phyloP scores from a whole-genome alignment of 805 yeast species.

The Candida nonsorbophila region DNA sequence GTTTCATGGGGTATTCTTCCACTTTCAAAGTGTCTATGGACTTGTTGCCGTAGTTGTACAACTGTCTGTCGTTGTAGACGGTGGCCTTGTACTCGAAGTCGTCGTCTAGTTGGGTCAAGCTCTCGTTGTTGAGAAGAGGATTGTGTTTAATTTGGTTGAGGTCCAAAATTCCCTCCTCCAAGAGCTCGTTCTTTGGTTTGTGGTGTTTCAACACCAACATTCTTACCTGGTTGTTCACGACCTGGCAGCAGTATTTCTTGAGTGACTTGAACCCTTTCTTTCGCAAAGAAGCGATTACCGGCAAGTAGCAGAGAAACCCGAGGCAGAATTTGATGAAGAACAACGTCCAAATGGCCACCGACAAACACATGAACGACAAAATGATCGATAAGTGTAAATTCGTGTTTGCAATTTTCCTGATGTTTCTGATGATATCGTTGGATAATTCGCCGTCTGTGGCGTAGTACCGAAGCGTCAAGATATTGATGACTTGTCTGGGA shows the following conservation, averaged over 20 bases:
- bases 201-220: slow-evolving; percentile 41
- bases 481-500: slow-evolving; percentile 83
- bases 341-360: slow-evolving; percentile 68
- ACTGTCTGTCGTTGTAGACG: not conserved
- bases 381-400: slow-evolving; percentile 67
- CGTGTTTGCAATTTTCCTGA: slow-evolving; percentile 53
- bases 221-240: slow-evolving; percentile 55
- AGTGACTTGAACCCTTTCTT: slow-evolving; percentile 36
- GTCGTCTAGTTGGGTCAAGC: slow-evolving; percentile 4
- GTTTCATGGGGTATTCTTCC: too few species aligned
- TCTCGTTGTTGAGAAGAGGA: slow-evolving; percentile 19
- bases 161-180: slow-evolving; percentile 24
- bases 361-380: slow-evolving; percentile 67
- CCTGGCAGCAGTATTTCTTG: slow-evolving; percentile 56
- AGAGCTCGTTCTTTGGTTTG: slow-evolving; percentile 27
- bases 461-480: slow-evolving; percentile 56
- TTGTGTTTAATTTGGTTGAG: slow-evolving; percentile 17
- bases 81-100: slow-evolving; percentile 6
- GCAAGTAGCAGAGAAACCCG: slow-evolving; percentile 50
- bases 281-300: slow-evolving; percentile 43
- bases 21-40: too few species aligned
- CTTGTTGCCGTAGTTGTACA: not conserved
- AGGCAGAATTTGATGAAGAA: slow-evolving; percentile 53
- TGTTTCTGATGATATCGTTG: slow-evolving; percentile 40
- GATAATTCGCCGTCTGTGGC: slow-evolving; percentile 43